Evolutionary conservation across 805 yeast genomes (phyloP).

Genomic region (Candida pseudoglaebosa): DNA sequence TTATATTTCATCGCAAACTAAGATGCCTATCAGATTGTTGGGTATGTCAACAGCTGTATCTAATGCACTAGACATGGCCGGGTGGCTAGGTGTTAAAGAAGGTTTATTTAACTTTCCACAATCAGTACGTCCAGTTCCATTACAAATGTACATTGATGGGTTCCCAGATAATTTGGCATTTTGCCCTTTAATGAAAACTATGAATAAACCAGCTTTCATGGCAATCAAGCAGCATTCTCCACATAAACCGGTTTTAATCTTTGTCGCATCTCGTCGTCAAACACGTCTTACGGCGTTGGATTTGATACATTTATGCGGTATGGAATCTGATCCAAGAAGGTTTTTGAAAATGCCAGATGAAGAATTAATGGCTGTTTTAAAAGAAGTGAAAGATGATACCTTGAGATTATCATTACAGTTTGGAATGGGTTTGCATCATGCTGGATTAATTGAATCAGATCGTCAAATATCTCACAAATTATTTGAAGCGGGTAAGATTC

Average conservation of each 20-base stretch:
- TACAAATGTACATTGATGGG: slow-evolving; percentile 84
- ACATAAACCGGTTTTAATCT: slow-evolving; percentile 74
- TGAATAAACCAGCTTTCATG: slow-evolving; percentile 87
- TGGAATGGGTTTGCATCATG: slow-evolving; percentile 81
- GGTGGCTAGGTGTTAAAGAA: slow-evolving; percentile 72
- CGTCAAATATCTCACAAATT: slow-evolving; percentile 66
- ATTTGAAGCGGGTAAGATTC: slow-evolving; percentile 67
- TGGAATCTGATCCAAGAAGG: slow-evolving; percentile 71
- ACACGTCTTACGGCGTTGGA: slow-evolving; percentile 79
- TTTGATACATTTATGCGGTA: slow-evolving; percentile 71
- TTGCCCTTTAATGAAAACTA: slow-evolving; percentile 80
- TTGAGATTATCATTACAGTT: slow-evolving; percentile 67
- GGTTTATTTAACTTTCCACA: slow-evolving; percentile 79
- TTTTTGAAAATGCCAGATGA: slow-evolving; percentile 63
- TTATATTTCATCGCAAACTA: slow-evolving; percentile 58
- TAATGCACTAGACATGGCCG: slow-evolving; percentile 81
- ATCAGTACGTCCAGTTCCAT: slow-evolving; percentile 80
- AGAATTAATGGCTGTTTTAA: slow-evolving; percentile 50
- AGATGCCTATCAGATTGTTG: slow-evolving; percentile 57
- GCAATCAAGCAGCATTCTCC: slow-evolving; percentile 93
- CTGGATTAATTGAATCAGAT: slow-evolving; percentile 73
- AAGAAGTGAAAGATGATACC: slow-evolving; percentile 76
- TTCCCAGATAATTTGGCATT: slow-evolving; percentile 79
- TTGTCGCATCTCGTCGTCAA: slow-evolving; percentile 81
- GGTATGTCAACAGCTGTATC: slow-evolving; percentile 87